Conservation (phyloP, 139 green algal species). For the Coccomyxa sp. region DNA sequence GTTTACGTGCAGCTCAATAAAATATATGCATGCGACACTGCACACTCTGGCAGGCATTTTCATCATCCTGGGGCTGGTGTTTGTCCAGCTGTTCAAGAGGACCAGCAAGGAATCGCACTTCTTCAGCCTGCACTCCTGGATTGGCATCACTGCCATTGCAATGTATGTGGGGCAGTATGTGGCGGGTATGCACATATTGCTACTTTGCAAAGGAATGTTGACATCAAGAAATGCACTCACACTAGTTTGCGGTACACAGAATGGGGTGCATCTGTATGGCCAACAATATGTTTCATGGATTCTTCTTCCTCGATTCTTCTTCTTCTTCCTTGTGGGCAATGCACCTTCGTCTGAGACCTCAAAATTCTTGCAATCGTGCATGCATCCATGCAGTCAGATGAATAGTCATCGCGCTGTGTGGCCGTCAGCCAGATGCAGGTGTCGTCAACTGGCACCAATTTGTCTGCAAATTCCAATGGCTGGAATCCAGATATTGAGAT, state of each 20-base stretch:
- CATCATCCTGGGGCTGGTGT: not conserved
- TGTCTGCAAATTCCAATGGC: not conserved
- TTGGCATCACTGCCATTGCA: not conserved
- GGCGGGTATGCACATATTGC: not conserved
- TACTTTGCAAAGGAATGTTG: not conserved
- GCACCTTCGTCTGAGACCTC: too few relatives aligned
- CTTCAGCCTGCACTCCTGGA: not conserved
- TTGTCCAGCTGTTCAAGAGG: not conserved
- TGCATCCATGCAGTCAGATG: not conserved
- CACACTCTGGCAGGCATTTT: not conserved
- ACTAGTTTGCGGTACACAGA: not conserved
- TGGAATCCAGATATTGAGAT: not conserved
- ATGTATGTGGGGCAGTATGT: not conserved
- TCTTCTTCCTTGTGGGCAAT: not conserved
- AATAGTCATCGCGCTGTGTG: not conserved
- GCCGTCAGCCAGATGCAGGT: not conserved
- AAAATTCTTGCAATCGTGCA: not conserved
- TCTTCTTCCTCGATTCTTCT: not conserved
- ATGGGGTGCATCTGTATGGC: too few relatives aligned
- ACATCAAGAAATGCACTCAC: not conserved
- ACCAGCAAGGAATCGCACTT: not conserved
- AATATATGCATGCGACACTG: not conserved
- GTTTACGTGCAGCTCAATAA: not conserved
- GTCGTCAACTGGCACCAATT: not conserved
- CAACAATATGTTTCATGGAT: not conserved